phyloP scores from a whole-genome alignment of 768 basidiomycete species.

The Asterophora parasitica region DNA sequence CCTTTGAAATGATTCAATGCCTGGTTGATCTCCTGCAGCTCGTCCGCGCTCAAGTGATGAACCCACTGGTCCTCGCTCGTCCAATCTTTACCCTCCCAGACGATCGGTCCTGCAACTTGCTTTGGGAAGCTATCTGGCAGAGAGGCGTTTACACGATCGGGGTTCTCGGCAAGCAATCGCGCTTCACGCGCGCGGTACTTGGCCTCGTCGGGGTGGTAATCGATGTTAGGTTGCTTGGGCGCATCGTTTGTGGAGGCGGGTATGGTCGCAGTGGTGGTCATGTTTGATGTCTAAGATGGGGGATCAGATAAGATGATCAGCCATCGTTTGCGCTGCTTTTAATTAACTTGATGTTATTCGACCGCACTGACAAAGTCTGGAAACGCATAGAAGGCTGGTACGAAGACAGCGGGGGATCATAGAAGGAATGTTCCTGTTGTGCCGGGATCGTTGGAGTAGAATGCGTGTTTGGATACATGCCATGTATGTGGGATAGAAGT shows the following conservation, averaged over 20 bases:
- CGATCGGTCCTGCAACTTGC: constrained; percentile 32
- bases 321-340: neutral
- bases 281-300: neutral
- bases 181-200: constrained; percentile 35
- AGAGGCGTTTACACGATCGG: constrained; percentile 26
- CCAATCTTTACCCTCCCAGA: constrained; percentile 45
- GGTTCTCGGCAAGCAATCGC: constrained; percentile 33
- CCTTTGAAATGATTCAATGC: constrained; percentile 37
- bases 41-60: constrained; percentile 27
- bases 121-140: constrained; percentile 35
- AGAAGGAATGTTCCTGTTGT: no score
- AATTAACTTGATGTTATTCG: constrained; percentile 2
- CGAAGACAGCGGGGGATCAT: no score
- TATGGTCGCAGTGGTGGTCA: neutral
- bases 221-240: constrained; percentile 34
- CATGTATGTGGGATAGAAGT: no score
- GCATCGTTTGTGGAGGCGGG: neutral
- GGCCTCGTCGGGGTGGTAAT: constrained; percentile 37
- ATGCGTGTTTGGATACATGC: no score
- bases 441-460: no score
- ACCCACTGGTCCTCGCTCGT: constrained; percentile 39
- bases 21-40: constrained; percentile 35
- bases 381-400: no score
- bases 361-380: no score
- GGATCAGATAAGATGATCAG: constrained; percentile 1